Evolutionary conservation across 345 rosid genomes (phyloP).

Genomic region (Capsella bursapastoris): DNA sequence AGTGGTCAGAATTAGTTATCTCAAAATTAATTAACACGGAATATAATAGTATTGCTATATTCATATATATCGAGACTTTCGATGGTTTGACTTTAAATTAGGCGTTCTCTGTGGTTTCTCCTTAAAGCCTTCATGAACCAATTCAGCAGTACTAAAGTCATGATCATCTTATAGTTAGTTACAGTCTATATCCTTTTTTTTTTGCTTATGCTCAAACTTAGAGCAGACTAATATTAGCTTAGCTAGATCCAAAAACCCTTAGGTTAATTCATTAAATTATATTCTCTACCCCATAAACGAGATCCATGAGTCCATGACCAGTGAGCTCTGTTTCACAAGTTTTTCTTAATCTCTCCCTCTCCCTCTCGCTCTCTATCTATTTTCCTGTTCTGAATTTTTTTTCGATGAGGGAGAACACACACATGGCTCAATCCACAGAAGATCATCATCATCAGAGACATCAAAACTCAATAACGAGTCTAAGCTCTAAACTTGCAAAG

Average conservation of each 20-base stretch:
- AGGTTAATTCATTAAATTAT: background rate
- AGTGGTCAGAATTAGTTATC: background rate
- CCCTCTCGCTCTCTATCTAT: background rate
- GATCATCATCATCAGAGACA: constrained; percentile 29
- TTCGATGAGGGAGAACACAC: constrained; percentile 27
- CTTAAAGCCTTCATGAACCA: background rate
- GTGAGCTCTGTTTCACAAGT: constrained; percentile 19
- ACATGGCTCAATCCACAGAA: constrained; percentile 32
- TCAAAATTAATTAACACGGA: background rate
- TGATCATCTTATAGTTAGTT: background rate
- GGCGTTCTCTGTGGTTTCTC: background rate
- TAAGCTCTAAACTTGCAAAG: constrained; percentile 40
- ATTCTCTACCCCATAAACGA: background rate
- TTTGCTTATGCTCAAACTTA: constrained; percentile 10
- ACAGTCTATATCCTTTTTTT: background rate
- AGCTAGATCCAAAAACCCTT: background rate
- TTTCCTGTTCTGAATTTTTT: constrained; percentile 13
- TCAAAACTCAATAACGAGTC: constrained; percentile 11
- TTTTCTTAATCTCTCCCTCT: constrained; percentile 16
- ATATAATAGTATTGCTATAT: background rate
- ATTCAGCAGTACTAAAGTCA: background rate
- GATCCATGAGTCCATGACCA: background rate
- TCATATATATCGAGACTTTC: background rate
- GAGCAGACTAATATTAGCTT: background rate
- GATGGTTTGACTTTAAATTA: background rate